Percentiles rank a stretch among this genome's conserved stretches.
Evolutionary conservation across 2,329 filamentous ascomycete genomes (phyloP).

Genomic region (Colletotrichum cuscutae): DNA sequence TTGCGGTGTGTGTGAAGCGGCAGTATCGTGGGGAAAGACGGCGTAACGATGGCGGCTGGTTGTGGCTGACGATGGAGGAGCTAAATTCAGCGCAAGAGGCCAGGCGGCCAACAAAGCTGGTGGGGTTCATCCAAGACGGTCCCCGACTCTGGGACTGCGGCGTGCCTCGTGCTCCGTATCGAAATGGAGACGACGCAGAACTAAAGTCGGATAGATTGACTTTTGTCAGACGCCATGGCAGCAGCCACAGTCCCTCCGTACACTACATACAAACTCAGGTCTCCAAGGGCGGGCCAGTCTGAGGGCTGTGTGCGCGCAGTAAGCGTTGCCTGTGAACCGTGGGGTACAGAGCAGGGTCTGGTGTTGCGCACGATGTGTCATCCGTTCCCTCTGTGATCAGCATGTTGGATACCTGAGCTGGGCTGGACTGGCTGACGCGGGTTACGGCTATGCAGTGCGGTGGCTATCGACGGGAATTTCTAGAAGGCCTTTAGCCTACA

Average conservation of each 20-base stretch:
- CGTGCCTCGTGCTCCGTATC: conserved; percentile 21
- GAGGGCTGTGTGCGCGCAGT: conserved; percentile 17
- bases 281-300: background rate
- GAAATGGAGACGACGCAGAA: conserved; percentile 7
- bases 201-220: conserved; percentile 10
- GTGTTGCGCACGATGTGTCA: conserved; percentile 26
- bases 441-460: background rate
- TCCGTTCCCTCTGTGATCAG: conserved; percentile 5
- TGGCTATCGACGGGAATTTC: conserved; percentile 7
- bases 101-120: conserved; percentile 7
- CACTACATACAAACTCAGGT: background rate
- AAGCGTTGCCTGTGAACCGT: conserved; percentile 20
- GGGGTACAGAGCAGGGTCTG: conserved; percentile 8
- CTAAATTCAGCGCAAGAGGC: conserved; percentile 23
- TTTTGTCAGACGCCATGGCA: conserved; percentile 9
- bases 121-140: background rate
- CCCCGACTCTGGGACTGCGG: conserved; percentile 2
- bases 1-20: background rate
- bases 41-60: conserved; percentile 31
- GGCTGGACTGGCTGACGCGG: background rate
- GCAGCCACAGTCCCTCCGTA: background rate
- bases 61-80: conserved; percentile 25
- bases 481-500: background rate
- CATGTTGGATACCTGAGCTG: background rate
- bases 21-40: conserved; percentile 16